Evolutionary conservation across 805 yeast species (phyloP), one percentile per base, ranked within the genome.

Genomic region (Ascoidea tarda): DNA sequence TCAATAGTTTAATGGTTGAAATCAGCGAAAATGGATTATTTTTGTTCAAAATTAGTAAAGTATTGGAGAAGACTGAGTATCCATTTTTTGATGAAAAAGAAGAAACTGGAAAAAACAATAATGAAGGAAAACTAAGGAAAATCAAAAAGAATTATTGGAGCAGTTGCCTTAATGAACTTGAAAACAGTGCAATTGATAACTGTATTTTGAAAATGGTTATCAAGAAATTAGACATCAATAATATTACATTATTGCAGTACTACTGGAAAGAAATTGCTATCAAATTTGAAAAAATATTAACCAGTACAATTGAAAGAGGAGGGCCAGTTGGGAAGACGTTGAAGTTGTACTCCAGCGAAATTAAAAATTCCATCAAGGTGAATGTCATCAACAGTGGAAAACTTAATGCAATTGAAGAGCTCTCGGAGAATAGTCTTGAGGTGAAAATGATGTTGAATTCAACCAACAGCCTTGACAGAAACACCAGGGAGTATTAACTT

Each of bases 261-360:
- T 73, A 62, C 57, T 72, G 75, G 72, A 51, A 59, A 6, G 60
- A 58, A 32, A 53, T 72, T 32, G 54, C 68, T 1, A 47, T 47
- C 32, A 65, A 61, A 47, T 71, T 71, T 57, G 69, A 70, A 55
- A 69, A 66, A 51, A 69, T 62, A 54, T 63, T 73, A 5, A 68
- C 63, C 0, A 66, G 69, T 5, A 71, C 75, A 5, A 68, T 73
- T 70, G 69, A 70, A 3, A 62, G 73, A 52, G 77, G 76, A 28
- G 77, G 77, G 1, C 76, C 77, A 16, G 69, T 71, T 16, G 75
- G 77, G 1, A 70, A 72, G 53, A 72, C 71, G 56, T 61, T 73
- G 56, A 68, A 62, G 51, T 59, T 66, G 5, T 69, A 70, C 53
- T 57, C 62, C 51, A 62, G 60, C 10, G 68, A 68, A 0, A 67